phyloP scores from a whole-genome alignment of 352 stramenopile species.

The Globisporangium heterothallicum region DNA sequence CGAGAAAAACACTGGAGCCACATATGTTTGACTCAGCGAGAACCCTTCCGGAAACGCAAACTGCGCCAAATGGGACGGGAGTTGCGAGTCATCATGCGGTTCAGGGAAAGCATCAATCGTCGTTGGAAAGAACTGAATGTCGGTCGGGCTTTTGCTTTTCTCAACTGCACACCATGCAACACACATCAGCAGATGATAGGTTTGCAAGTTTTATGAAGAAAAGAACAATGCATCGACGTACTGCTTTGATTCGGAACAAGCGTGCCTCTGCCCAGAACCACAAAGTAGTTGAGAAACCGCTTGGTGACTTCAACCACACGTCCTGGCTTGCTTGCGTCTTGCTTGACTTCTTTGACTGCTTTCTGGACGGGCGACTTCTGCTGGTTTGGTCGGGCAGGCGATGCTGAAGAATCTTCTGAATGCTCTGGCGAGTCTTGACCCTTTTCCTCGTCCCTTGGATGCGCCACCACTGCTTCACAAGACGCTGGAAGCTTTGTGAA shows the following conservation, averaged over 20 bases:
- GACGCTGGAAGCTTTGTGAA: slow-evolving; percentile 49
- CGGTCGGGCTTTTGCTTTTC: slow-evolving; percentile 61
- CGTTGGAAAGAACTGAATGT: slow-evolving; percentile 62
- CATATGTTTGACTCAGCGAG: slow-evolving; percentile 47
- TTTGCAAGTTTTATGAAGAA: background rate
- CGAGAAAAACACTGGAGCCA: slow-evolving; percentile 65
- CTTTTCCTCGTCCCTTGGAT: slow-evolving; percentile 32
- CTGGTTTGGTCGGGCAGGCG: slow-evolving; percentile 21
- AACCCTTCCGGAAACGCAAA: slow-evolving; percentile 82
- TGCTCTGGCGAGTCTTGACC: slow-evolving; percentile 47
- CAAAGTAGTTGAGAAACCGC: slow-evolving; percentile 81
- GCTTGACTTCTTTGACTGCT: slow-evolving; percentile 17
- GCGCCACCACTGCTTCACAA: background rate
- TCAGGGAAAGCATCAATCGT: slow-evolving; percentile 70
- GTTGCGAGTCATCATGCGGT: slow-evolving; percentile 41
- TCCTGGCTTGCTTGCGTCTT: slow-evolving; percentile 32
- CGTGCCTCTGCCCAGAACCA: slow-evolving; percentile 58
- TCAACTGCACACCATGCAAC: slow-evolving; percentile 33
- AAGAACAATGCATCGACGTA: slow-evolving; percentile 21
- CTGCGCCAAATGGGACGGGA: slow-evolving; percentile 62
- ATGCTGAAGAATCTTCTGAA: slow-evolving; percentile 25
- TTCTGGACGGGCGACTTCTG: slow-evolving; percentile 25
- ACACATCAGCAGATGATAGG: background rate
- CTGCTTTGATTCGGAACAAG: slow-evolving; percentile 58
- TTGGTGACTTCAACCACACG: slow-evolving; percentile 72